Evolutionary conservation across 352 stramenopile genomes (phyloP), one percentile per base, ranked within the genome.

Genomic region (Phytophthora crassamura): DNA sequence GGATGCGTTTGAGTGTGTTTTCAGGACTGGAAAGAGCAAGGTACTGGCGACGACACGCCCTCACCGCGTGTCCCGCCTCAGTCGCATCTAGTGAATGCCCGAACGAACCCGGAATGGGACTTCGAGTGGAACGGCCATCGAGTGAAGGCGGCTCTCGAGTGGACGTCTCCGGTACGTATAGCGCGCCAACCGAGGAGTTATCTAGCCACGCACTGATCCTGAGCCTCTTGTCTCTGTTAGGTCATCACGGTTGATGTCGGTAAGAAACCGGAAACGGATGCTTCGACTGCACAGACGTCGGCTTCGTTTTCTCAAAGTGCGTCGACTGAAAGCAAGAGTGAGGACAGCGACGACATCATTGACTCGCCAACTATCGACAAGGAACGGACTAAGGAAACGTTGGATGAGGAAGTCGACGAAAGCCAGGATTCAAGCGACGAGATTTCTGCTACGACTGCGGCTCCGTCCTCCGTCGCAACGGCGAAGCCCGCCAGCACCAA

Each of bases 81-180:
- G 69, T 93, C 85, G 7, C 87, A 95, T 61, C 59, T 92, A 12
- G 87, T 95, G 34, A 95, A 95, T 56, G 85, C 83, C 33, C 78
- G 87, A 48, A 94, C 85, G 16, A 94, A 95, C 40, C 55, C 71
- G 0, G 35, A 69, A 22, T 95, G 84, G 85, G 59, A 77, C 14
- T 72, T 75, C 51, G 70, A 82, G 22, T 93, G 73, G 77, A 94
- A 93, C 60, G 87, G 82, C 0, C 80, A 89, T 38, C 67, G 69
- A 43, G 80, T 95, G 28, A 80, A 89, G 59, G 63, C 70, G 32
- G 54, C 64, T 28, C 57, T 87, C n/a, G 59, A 85, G 25, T 94
- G 85, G 86, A 82, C 85, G 47, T 91, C 86, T 14, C 72, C 79
- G 52, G 82, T 88, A 72, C 32, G 73, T 69, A 9, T 16, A 53